Evolutionary conservation across 768 basidiomycete species (phyloP).

Genomic region (Plicaturopsis crispa): DNA sequence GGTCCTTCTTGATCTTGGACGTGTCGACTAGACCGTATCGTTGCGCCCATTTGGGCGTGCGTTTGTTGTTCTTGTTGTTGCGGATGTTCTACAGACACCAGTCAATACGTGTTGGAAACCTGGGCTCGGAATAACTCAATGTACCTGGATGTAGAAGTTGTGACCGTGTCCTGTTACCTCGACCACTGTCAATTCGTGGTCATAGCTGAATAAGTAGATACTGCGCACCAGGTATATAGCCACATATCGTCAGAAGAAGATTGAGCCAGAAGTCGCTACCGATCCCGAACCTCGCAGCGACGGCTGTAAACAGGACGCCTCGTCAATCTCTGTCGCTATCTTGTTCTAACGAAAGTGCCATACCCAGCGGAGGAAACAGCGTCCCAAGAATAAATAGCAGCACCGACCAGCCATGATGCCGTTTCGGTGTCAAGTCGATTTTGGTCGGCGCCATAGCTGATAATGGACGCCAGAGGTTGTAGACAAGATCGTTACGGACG

Average conservation of each 20-base stretch:
- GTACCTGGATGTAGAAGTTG: slow-evolving; percentile 88
- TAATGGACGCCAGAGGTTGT: slow-evolving; percentile 18
- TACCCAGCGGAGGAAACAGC: slow-evolving; percentile 86
- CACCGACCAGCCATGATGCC: slow-evolving; percentile 75
- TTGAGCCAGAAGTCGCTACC: slow-evolving; percentile 91
- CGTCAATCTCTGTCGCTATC: not conserved
- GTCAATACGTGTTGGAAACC: too few relatives aligned
- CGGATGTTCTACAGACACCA: slow-evolving; percentile 67
- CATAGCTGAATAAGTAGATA: not conserved
- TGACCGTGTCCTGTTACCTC: slow-evolving; percentile 68
- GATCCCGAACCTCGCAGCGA: slow-evolving; percentile 88
- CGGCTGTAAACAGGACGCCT: slow-evolving; percentile 44
- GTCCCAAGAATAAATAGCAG: slow-evolving; percentile 85
- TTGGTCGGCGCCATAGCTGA: slow-evolving; percentile 36
- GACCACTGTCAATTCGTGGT: not conserved
- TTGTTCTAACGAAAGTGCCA: slow-evolving; percentile 9
- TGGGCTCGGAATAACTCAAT: slow-evolving; percentile 1
- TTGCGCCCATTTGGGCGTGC: slow-evolving; percentile 95
- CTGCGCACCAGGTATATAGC: slow-evolving; percentile 75
- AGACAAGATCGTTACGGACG: too few relatives aligned
- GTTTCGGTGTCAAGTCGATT: slow-evolving; percentile 56
- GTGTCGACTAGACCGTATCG: slow-evolving; percentile 86
- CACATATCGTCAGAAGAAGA: slow-evolving; percentile 78
- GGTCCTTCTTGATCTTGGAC: slow-evolving; percentile 67
- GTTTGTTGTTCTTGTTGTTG: slow-evolving; percentile 87